Percentiles rank a stretch among this genome's conserved stretches.
These are phyloP conservation scores for Coccomyxa sp. DNA, from an alignment of 139 green algal species.

Conservation along the genomic window DNA sequence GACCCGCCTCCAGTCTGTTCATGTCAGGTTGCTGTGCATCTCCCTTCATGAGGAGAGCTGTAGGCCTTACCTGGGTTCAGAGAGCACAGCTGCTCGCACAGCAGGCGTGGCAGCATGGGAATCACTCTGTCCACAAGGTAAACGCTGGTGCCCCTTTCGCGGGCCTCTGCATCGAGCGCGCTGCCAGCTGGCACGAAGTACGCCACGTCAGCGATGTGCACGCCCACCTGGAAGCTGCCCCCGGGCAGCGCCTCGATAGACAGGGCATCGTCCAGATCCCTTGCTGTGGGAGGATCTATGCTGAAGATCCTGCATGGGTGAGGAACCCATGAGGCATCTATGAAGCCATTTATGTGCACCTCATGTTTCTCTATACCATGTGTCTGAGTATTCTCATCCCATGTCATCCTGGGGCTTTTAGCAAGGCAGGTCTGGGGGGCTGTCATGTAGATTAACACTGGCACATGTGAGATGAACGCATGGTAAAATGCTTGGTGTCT, in stretches of 20 bases:
- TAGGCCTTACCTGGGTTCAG: constrained; percentile 78
- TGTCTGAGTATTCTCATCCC: too few species aligned
- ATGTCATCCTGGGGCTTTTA: neutral
- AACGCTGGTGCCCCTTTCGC: constrained; percentile 55
- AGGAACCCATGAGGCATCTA: too few species aligned
- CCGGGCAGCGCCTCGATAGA: constrained; percentile 40
- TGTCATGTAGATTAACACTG: neutral
- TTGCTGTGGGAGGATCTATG: constrained; percentile 80
- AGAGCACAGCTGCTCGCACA: constrained; percentile 89
- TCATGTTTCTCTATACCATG: too few species aligned
- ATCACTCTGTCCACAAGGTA: constrained; percentile 66
- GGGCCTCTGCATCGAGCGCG: constrained; percentile 77
- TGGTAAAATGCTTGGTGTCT: neutral
- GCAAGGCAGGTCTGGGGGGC: neutral
- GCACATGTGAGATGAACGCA: neutral
- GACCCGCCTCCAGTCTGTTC: too few species aligned
- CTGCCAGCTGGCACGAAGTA: constrained; percentile 70
- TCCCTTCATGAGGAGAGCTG: too few species aligned
- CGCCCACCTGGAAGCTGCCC: constrained; percentile 51
- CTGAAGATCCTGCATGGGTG: constrained; percentile 55
- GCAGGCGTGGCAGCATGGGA: constrained; percentile 85
- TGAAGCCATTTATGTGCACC: too few species aligned
- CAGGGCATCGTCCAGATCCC: constrained; percentile 85
- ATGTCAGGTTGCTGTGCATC: too few species aligned
- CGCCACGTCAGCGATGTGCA: constrained; percentile 91